Base-by-base conservation (phyloP, 2,329 filamentous ascomycete genomes). In the Aspergillus sergii region DNA sequence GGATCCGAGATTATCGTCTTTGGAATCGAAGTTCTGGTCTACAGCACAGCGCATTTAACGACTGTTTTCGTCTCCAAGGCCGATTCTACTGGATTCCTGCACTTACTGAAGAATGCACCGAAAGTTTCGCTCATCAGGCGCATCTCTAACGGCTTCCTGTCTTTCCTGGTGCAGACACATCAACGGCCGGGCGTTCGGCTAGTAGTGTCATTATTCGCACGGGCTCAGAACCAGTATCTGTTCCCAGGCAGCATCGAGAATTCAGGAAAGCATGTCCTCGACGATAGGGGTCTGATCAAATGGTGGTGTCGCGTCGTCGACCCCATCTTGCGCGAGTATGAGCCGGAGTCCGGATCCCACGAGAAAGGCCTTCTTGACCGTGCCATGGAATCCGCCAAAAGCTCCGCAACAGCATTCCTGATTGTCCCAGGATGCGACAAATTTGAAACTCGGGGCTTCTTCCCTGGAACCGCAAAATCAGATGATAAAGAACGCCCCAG, bases 21-120 rank as follows among this genome's bases (percentile, higher is more conserved):
- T 63, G 94, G 91, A 19, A 85, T 99, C 66, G 95, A 99, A 75
- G 84, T 97, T 58, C 85, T 95, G 70, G 86, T 99, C 64, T 99
- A 96, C 79, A 91, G 89, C 0, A 97, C 94, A 0, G 86, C 87
- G 53, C 86, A 87, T 70, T 86, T 93, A 28, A 96, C 91, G 1
- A 97, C 92, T 4, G 85, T 98, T 59, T 99, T 99, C 76, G 90
- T 99, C 28, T 94, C 94, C 66, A 99, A 99, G 79, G 95, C 95
- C 56, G 95, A 99, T 80, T 97, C 95, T 11, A 97, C 94, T 0
- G 95, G 96, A 28, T 96, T 93, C 74, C 81, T 97, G 11, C 83
- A 89, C 68, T 82, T 90, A 2, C 81, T 94, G 41, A 80, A 86
- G 54, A 57, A 71, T 21, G 81, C 91, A 0, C 86, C 89, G 19